These are phyloP conservation scores for Marasmius fiardii DNA, from an alignment of 1,284 basidiomycete species.

Conservation along the genomic window DNA sequence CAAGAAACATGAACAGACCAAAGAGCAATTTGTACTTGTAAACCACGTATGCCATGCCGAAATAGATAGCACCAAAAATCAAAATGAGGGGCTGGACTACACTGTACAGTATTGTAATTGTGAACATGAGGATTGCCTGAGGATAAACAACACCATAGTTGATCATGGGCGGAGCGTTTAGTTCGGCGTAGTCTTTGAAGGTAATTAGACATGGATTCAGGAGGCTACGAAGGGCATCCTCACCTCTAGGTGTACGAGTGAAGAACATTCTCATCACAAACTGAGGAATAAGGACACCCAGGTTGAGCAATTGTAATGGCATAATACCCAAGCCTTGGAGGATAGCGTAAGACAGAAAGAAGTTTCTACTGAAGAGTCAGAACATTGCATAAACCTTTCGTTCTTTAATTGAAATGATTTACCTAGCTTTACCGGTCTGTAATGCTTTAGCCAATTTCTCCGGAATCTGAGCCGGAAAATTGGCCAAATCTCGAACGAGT, in stretches of 20 bases:
- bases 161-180: conserved; percentile 97
- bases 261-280: conserved; percentile 68
- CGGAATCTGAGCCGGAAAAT: conserved; percentile 85
- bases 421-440: conserved; percentile 71
- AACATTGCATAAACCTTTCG: no score
- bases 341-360: conserved; percentile 95
- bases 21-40: conserved; percentile 98
- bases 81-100: conserved; percentile 94
- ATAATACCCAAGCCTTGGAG: conserved; percentile 92
- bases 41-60: conserved; percentile 89
- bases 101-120: conserved; percentile 92
- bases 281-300: conserved; percentile 81
- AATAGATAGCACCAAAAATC: conserved; percentile 93
- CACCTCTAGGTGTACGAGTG: conserved; percentile 85
- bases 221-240: conserved; percentile 14
- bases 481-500: conserved; percentile 82
- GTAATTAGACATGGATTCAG: conserved; percentile 3
- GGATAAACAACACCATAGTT: conserved; percentile 94
- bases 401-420: conserved; percentile 4
- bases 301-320: conserved; percentile 90
- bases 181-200: conserved; percentile 80
- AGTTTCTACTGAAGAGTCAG: conserved; percentile 53
- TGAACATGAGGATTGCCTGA: conserved; percentile 93
- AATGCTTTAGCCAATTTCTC: conserved; percentile 85
- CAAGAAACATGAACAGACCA: conserved; percentile 46